A percentile compares a stretch with the other conserved stretches of the same genome.
Conservation (phyloP, 495 filamentous ascomycete genomes). For the Aspergillus ellipticus region DNA sequence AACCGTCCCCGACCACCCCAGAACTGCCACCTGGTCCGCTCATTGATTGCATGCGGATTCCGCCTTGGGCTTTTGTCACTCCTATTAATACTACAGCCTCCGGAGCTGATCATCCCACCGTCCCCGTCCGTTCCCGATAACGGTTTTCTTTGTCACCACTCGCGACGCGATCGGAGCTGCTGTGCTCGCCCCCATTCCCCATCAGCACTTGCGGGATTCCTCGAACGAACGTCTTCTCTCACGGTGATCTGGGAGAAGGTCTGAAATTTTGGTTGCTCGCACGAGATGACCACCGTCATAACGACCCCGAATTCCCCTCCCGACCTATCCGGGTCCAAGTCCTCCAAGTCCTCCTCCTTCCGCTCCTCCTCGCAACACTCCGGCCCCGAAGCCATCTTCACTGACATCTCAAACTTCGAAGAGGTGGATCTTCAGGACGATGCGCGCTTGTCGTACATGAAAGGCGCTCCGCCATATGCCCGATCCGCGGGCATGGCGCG, state of each 20-base stretch:
- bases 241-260: background rate
- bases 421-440: constrained; percentile 87
- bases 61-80: constrained; percentile 15
- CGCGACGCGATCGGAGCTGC: constrained; percentile 13
- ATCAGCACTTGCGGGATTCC: background rate
- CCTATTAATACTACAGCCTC: constrained; percentile 14
- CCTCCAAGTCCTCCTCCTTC: constrained; percentile 87
- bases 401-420: constrained; percentile 80
- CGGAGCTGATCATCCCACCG: constrained; percentile 6
- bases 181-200: background rate
- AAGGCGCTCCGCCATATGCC: constrained; percentile 28
- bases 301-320: constrained; percentile 72
- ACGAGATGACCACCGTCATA: constrained; percentile 54
- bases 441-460: constrained; percentile 25
- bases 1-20: background rate
- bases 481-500: constrained; percentile 27
- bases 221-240: background rate
- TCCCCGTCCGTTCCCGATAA: constrained; percentile 14
- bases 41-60: background rate
- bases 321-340: constrained; percentile 78
- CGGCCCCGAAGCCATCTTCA: constrained; percentile 60
- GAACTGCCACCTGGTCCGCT: constrained; percentile 25
- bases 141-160: constrained; percentile 8
- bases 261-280: too few relatives aligned
- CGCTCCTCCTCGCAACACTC: constrained; percentile 68